Evolutionary conservation across 495 filamentous ascomycete genomes (phyloP).

Genomic region (Geopyxis carbonaria): DNA sequence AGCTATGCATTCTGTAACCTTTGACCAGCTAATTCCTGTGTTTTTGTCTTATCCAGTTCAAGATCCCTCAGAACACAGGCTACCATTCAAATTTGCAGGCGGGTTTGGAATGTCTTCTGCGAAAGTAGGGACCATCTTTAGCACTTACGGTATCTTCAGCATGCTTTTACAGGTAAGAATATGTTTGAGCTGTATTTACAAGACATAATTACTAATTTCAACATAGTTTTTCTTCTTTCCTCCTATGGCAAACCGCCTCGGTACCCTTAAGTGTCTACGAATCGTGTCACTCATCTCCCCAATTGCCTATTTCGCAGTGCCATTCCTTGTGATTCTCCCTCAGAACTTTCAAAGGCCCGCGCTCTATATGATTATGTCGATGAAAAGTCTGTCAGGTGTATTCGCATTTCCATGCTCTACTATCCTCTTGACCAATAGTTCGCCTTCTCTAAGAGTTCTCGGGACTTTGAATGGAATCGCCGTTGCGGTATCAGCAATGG

Average conservation of each 20-base stretch:
- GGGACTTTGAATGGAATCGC: conserved; percentile 78
- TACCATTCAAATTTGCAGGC: conserved; percentile 49
- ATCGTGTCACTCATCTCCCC: conserved; percentile 46
- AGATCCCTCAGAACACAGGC: conserved; percentile 29
- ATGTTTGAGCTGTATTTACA: neutral
- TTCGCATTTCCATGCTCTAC: conserved; percentile 76
- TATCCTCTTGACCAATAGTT: conserved; percentile 83
- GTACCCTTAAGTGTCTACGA: conserved; percentile 44
- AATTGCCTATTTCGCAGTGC: conserved; percentile 45
- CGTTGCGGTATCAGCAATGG: conserved; percentile 59
- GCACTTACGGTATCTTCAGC: conserved; percentile 50
- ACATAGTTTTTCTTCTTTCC: conserved; percentile 47
- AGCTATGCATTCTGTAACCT: conserved; percentile 57
- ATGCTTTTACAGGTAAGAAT: conserved; percentile 40
- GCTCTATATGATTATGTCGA: conserved; percentile 40
- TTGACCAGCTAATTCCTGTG: conserved; percentile 56
- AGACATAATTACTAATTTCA: conserved; percentile 1
- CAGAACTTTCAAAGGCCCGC: conserved; percentile 22
- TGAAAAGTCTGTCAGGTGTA: conserved; percentile 53
- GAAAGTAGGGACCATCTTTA: conserved; percentile 50
- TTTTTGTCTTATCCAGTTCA: conserved; percentile 51
- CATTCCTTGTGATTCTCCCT: conserved; percentile 31
- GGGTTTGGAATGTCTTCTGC: conserved; percentile 53
- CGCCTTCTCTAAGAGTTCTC: conserved; percentile 51
- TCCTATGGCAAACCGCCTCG: conserved; percentile 38